Evolutionary conservation across 768 basidiomycete species (phyloP), one percentile per base, ranked within the genome.

Genomic region (Agrocybe praecox): DNA sequence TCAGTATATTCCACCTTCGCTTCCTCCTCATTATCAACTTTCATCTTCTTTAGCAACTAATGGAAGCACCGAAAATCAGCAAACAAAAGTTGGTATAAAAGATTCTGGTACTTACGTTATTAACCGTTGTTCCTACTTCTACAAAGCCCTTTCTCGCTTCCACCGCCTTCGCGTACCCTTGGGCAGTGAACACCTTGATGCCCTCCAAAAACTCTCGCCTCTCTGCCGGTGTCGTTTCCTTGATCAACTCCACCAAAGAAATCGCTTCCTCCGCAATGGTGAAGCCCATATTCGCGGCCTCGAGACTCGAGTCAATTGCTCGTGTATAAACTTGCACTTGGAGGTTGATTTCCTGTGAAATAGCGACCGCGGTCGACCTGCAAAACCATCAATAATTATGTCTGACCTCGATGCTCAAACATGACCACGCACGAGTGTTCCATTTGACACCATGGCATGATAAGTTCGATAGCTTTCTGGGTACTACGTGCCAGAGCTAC

Each of bases 391-490:
- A 47, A 29, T 32, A 46, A 24, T 24, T 32, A n/a, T 8, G 11
- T 34, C 6, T 10, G 22, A 19, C 44, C 17, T 34, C 22, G n/a
- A 22, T 18, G 14, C 24, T 19, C 10, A 45, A 56, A 18, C 12
- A 46, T n/a, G 7, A 21, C n/a, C 2, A 52, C 57, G 47, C 15
- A 40, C 36, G 36, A 40, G 6, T 53, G 34, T 21, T 34, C 21
- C 23, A 60, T 48, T n/a, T 53, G 52, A 40, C 60, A 64, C 62
- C 62, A 64, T 21, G 57, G 62, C 43, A 58, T 50, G 17, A 61
- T 61, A 5, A 59, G 59, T 34, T 56, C 50, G 17, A 59, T 46
- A 12, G 62, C 60, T 43, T 54, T 57, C 18, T 61, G 47, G 2
- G 62, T 64, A 9, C 54, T 55, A 12, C 50, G 45, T 7, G 62